phyloP scores from a whole-genome alignment of 2,329 filamentous ascomycete genomes.

The Exophiala sp. region DNA sequence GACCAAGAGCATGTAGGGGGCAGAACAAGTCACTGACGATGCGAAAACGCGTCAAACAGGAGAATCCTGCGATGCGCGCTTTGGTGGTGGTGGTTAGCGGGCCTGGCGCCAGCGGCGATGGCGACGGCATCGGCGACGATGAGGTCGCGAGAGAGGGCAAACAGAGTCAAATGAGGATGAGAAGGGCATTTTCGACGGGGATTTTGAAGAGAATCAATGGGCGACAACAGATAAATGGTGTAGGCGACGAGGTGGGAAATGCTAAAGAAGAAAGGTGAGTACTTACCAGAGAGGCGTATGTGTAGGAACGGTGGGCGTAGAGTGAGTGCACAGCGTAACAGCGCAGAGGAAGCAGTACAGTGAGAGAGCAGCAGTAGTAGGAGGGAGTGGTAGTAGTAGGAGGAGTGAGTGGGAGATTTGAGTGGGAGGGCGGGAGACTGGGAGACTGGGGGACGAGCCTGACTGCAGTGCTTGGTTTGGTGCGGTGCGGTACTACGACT shows the following conservation, averaged over 20 bases:
- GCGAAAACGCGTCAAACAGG: constrained; percentile 20
- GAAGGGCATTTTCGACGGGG: constrained; percentile 26
- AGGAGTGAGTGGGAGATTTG: constrained; percentile 1
- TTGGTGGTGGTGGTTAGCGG: constrained; percentile 35
- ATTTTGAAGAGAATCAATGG: constrained; percentile 21
- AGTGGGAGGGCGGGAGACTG: not conserved
- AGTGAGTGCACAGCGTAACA: constrained; percentile 1
- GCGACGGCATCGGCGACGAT: constrained; percentile 28
- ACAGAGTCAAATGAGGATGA: constrained; percentile 19
- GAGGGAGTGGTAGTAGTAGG: constrained; percentile 4
- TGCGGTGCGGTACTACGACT: too few species aligned
- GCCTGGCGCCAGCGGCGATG: constrained; percentile 13
- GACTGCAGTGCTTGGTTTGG: too few species aligned
- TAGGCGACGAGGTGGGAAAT: constrained; percentile 17
- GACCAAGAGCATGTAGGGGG: not conserved
- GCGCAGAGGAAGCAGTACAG: constrained; percentile 11
- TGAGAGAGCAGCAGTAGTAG: constrained; percentile 4
- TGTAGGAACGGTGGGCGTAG: not conserved
- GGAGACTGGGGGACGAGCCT: too few species aligned
- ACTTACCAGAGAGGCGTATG: constrained; percentile 19
- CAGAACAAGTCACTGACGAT: constrained; percentile 12
- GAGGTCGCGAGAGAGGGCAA: constrained; percentile 22
- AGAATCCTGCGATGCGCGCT: constrained; percentile 7
- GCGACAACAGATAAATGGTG: constrained; percentile 12
- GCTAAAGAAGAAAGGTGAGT: constrained; percentile 18